Evolutionary conservation across 495 filamentous ascomycete species (phyloP).

Genomic region (Stereocaulon alpinum): DNA sequence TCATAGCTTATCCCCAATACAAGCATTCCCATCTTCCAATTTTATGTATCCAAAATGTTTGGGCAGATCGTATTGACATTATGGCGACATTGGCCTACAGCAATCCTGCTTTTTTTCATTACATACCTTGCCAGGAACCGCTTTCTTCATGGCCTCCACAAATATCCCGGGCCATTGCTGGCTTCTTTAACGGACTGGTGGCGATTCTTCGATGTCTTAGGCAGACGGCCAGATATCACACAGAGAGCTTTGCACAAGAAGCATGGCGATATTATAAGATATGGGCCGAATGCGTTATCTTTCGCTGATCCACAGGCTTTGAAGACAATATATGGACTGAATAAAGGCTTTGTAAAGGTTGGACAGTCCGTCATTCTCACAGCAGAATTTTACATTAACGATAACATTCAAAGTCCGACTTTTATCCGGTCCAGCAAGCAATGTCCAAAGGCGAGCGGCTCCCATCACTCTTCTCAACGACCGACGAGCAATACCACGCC

Average conservation of each 20-base stretch:
- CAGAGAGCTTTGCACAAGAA: conserved; percentile 54
- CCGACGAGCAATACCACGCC: conserved; percentile 64
- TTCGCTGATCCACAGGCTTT: conserved; percentile 59
- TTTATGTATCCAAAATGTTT: conserved; percentile 1
- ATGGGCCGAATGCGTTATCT: conserved; percentile 58
- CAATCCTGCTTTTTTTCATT: background rate
- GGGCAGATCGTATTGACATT: conserved; percentile 8
- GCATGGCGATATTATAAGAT: conserved; percentile 60
- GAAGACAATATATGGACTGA: conserved; percentile 69
- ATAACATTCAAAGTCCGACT: conserved; percentile 46
- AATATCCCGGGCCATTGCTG: conserved; percentile 57
- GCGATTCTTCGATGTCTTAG: conserved; percentile 39
- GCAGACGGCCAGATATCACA: conserved; percentile 9
- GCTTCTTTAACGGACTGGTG: conserved; percentile 61
- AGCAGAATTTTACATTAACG: background rate
- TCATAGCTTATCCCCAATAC: too few species aligned
- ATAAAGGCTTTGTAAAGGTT: conserved; percentile 72
- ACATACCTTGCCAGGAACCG: conserved; percentile 40
- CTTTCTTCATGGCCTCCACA: conserved; percentile 49
- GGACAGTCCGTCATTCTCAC: conserved; percentile 24
- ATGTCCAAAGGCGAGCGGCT: conserved; percentile 55
- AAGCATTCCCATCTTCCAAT: too few species aligned
- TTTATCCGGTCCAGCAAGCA: conserved; percentile 62
- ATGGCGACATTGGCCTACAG: conserved; percentile 7
- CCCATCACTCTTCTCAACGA: conserved; percentile 66